A percentile compares a stretch with the other conserved stretches of the same genome.
phyloP scores from a whole-genome alignment of 345 rosid species.

The Lepidium sativum region DNA sequence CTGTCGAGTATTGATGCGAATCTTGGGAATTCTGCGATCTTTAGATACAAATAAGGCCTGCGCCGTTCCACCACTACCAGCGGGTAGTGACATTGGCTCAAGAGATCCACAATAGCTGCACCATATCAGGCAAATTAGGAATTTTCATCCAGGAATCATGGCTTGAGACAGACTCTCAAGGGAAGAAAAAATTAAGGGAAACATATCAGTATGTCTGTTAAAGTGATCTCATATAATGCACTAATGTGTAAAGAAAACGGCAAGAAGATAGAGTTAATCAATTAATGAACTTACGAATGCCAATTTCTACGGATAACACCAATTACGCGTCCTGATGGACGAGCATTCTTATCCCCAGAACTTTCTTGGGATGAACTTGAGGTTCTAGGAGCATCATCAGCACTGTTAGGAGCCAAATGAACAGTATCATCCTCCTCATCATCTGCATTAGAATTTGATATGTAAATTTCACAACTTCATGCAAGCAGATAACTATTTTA shows the following conservation, averaged over 20 bases:
- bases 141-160: background rate
- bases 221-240: background rate
- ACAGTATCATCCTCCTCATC: conserved; percentile 76
- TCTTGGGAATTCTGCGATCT: conserved; percentile 87
- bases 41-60: conserved; percentile 81
- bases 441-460: conserved; percentile 31
- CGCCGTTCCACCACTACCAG: conserved; percentile 74
- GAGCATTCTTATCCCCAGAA: conserved; percentile 33
- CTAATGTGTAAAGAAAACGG: background rate
- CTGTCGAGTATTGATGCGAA: conserved; percentile 89
- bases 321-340: conserved; percentile 78
- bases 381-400: conserved; percentile 92
- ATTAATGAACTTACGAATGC: conserved; percentile 73
- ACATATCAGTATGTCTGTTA: background rate
- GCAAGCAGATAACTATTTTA: background rate
- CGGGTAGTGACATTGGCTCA: conserved; percentile 95
- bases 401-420: conserved; percentile 81
- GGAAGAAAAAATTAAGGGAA: background rate
- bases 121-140: conserved; percentile 8
- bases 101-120: conserved; percentile 95
- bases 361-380: conserved; percentile 39
- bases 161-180: background rate
- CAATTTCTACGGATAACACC: conserved; percentile 95
- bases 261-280: background rate
- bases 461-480: background rate